Conservation (phyloP, 2,329 filamentous ascomycete genomes). For the Zopfia rhizophila region DNA sequence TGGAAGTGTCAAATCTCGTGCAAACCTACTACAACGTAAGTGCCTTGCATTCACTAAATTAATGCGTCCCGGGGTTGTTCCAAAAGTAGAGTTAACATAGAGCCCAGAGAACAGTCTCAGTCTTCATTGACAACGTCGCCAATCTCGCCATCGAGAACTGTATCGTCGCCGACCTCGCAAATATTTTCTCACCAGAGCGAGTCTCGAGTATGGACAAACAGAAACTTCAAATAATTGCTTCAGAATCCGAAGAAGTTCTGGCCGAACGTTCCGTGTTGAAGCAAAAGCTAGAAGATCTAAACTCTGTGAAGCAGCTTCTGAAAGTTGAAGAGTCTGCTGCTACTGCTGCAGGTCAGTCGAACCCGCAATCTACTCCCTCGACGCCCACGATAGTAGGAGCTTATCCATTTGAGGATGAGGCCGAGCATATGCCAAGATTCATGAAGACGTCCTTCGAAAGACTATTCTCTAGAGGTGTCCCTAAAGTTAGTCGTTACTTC, state of each 20-base stretch:
- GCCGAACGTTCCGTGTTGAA: slow-evolving; percentile 21
- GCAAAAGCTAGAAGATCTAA: slow-evolving; percentile 26
- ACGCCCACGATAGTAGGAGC: too few species aligned
- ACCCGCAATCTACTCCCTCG: too few species aligned
- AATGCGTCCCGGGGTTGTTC: too few species aligned
- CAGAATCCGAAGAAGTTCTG: slow-evolving; percentile 34
- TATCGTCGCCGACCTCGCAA: slow-evolving; percentile 30
- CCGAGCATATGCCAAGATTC: too few species aligned
- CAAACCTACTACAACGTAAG: slow-evolving; percentile 40
- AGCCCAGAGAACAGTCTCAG: slow-evolving; percentile 31
- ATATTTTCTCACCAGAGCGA: slow-evolving; percentile 32
- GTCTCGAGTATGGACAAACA: slow-evolving; percentile 33
- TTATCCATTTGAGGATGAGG: too few species aligned
- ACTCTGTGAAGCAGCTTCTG: slow-evolving; percentile 25
- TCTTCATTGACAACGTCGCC: slow-evolving; percentile 40
- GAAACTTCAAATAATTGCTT: slow-evolving; percentile 30
- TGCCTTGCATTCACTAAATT: slow-evolving; percentile 1
- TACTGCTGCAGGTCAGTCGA: too few species aligned
- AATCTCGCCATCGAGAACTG: slow-evolving; percentile 40
- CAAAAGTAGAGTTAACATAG: too few species aligned
- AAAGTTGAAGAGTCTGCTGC: slow-evolving; percentile 24
- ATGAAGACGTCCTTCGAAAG: too few species aligned
- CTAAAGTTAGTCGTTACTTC: too few species aligned
- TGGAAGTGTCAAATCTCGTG: slow-evolving; percentile 38
- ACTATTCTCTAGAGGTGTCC: too few species aligned